Base-by-base conservation (phyloP, 345 rosid genomes). In the Melaleuca alternifolia region DNA sequence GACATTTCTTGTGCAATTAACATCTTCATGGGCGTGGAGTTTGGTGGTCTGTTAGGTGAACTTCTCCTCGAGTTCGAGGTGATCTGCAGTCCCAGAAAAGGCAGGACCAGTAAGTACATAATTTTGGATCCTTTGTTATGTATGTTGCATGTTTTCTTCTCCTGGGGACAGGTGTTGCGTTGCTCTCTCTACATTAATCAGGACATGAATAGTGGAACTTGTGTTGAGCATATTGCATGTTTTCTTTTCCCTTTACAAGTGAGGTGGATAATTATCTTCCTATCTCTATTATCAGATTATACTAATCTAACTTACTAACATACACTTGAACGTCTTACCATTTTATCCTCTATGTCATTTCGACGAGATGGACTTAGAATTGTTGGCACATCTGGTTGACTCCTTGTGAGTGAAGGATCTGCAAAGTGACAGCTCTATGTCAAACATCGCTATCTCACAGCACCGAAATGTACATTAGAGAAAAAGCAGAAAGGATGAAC, bases 1-100 rank as follows among this genome's bases (percentile, higher is more conserved):
- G 94, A 93, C 98, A 96, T 92, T 91, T 96, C 98, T 87, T 92
- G 93, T 62, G 94, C 98, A 59, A 96, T 92, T 86, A 97, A 96
- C 84, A 90, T 94, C 94, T 96, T 97, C 93, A 95, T 95, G 24
- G 97, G 96, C 65, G 93, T 95, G 51, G 90, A 94, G 88, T 88
- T 92, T 37, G 90, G 90, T 87, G 92, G 95, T 89, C 89, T 92
- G 87, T 89, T 88, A 57, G 94, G 93, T 86, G 92, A 91, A 91
- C 89, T 90, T 95, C 94, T 94, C 88, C 93, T 91, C 71, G 91
- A 89, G 86, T 95, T 94, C 28, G 95, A 89, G 33, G 91, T 89
- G 59, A 92, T 88, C 98, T 95, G 91, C 91, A 90, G 71, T 90
- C 76, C 82, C 85, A 82, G 53, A 61, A 83, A 85, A 85, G 44